phyloP scores from a whole-genome alignment of 139 green algal genomes.

The Edaphochlamys debaryana region DNA sequence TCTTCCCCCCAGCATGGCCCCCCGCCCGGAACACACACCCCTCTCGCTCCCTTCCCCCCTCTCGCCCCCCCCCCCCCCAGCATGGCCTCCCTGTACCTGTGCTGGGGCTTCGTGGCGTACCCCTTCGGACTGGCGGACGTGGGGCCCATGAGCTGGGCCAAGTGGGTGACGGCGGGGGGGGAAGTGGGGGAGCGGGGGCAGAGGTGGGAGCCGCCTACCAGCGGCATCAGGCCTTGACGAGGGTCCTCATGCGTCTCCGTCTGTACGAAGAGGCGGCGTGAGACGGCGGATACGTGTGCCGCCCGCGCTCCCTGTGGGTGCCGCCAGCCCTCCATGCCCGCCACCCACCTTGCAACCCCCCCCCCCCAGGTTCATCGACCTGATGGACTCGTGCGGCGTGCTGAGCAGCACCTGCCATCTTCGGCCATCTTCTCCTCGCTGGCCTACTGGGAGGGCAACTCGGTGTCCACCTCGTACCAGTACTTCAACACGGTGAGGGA shows the following conservation, averaged over 20 bases:
- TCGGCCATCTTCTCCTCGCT: constrained; percentile 41
- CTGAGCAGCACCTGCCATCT: constrained; percentile 35
- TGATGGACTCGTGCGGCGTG: constrained; percentile 43
- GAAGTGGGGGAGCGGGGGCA: neutral
- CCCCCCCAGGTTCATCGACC: constrained; percentile 28
- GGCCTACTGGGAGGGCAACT: constrained; percentile 39
- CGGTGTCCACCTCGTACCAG: constrained; percentile 30
- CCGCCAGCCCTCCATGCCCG: too few species aligned
- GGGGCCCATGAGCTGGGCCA: constrained; percentile 6
- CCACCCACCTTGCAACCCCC: too few species aligned
- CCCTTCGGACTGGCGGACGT: constrained; percentile 32
- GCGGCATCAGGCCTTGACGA: too few species aligned
- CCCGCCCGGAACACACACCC: too few species aligned
- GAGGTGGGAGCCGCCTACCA: too few species aligned
- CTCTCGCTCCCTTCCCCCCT: too few species aligned
- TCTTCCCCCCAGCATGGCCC: too few species aligned
- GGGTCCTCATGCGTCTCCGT: too few species aligned
- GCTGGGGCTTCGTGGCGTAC: constrained; percentile 29
- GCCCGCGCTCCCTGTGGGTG: too few species aligned
- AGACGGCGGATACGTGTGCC: too few species aligned
- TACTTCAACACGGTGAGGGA: constrained; percentile 40
- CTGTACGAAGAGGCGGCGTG: too few species aligned
- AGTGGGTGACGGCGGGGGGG: neutral
- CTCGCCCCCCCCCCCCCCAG: too few species aligned
- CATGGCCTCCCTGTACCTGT: constrained; percentile 25